Evolutionary conservation across 352 stramenopile species (phyloP), one percentile per base, ranked within the genome.

Genomic region (Pythium brassicae): DNA sequence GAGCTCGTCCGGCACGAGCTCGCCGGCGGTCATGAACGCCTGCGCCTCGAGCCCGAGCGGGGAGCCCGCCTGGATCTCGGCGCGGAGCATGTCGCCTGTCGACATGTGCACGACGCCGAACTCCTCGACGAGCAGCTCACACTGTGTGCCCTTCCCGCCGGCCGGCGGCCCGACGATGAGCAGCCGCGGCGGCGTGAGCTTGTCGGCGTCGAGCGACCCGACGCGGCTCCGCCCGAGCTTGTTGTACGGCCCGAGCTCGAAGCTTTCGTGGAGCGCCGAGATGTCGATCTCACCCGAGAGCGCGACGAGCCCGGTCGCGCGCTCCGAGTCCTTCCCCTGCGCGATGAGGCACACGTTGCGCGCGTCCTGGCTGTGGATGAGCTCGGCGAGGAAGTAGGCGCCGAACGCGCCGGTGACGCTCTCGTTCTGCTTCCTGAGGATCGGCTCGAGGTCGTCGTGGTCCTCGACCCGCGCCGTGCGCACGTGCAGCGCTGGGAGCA

Each of bases 141-240:
- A 94, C 59, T 99, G 96, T 0, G 97, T 99, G 57, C 96, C 96
- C 68, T 99, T 99, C 54, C 97, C 96, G 32, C 87, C 86, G 19
- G 91, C 94, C 29, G 87, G 84, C 4, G 87, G 83, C 12, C 87
- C 86, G 43, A 69, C 65, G 25, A 90, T 75, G 35, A 85, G 53
- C 37, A 85, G 72, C 40, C 66, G 61, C 7, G 72, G 69, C 11
- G 69, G 68, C 25, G 74, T 79, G 32, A 87, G 49, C 20, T 76
- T 65, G 19, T 52, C 55, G 10, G 53, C 61, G 34, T 27, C 23
- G 1, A 66, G 40, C 8, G 50, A 48, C 4, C 46, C 19, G 35
- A 61, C 44, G 40, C 63, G 67, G 46, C 63, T 72, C 56, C 74
- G 86, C 26, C 78, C 62, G 27, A 97, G 58, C 49, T 92, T 76